phyloP scores from a whole-genome alignment of 345 rosid species.

The Aquilaria sinensis region DNA sequence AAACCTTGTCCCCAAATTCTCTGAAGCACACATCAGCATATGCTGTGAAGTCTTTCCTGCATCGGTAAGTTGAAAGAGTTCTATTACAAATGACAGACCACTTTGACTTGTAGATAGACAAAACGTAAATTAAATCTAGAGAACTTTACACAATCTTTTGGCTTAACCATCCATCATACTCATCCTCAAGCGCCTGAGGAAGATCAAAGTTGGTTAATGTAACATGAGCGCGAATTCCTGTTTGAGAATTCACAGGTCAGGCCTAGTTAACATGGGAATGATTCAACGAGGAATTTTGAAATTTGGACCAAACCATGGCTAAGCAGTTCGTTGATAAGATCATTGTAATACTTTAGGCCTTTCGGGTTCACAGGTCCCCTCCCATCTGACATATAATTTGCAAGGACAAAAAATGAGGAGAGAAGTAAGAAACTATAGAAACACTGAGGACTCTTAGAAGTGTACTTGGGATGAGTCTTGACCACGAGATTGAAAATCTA shows the following conservation, averaged over 20 bases:
- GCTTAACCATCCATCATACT: constrained; percentile 66
- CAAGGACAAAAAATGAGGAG: neutral
- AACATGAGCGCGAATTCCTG: constrained; percentile 63
- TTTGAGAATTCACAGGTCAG: neutral
- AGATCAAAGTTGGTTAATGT: constrained; percentile 51
- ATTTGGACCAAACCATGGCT: constrained; percentile 29
- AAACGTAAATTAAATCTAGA: neutral
- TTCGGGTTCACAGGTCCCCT: neutral
- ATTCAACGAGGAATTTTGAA: neutral
- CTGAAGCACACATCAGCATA: constrained; percentile 73
- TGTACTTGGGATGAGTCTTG: constrained; percentile 13
- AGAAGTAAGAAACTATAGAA: neutral
- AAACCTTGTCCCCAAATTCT: constrained; percentile 68
- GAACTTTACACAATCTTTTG: constrained; percentile 42
- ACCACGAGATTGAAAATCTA: constrained; percentile 16
- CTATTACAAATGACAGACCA: neutral
- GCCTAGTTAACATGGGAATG: too few relatives aligned
- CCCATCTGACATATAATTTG: constrained; percentile 2
- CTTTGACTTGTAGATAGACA: neutral
- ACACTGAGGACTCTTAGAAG: neutral
- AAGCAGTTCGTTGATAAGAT: constrained; percentile 7
- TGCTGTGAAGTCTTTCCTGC: constrained; percentile 73
- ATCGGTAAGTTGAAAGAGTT: neutral
- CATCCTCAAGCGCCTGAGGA: constrained; percentile 69
- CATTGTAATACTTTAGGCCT: neutral